These are phyloP conservation scores for Scheffersomyces coipomensis DNA, from an alignment of 805 yeast species.

Conservation along the genomic window DNA sequence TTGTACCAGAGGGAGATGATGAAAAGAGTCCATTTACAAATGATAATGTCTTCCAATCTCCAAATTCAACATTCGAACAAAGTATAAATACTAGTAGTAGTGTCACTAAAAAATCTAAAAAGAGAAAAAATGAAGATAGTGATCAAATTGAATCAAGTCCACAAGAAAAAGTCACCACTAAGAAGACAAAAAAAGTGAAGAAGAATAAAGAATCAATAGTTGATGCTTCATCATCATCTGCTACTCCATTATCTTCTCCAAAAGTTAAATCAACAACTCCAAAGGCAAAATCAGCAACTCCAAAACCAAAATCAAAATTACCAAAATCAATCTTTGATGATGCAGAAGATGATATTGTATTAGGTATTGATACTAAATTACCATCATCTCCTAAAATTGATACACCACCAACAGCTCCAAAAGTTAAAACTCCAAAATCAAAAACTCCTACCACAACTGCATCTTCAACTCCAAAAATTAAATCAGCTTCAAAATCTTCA, in stretches of 20 bases:
- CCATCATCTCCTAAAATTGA: background rate
- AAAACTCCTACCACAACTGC: background rate
- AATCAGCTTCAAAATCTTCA: background rate
- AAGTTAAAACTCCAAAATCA: background rate
- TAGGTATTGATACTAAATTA: background rate
- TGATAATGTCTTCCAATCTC: conserved; percentile 37
- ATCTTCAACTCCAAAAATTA: background rate
- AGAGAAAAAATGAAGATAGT: conserved; percentile 8
- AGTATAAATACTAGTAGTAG: background rate
- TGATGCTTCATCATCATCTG: conserved; percentile 1
- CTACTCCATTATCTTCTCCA: background rate
- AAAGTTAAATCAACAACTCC: background rate
- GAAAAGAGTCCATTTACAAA: conserved; percentile 18
- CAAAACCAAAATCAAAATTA: background rate
- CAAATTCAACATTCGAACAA: conserved; percentile 8
- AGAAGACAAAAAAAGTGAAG: background rate
- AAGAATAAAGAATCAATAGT: conserved; percentile 4
- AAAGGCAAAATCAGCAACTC: background rate
- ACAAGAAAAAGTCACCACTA: background rate
- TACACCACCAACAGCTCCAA: conserved; percentile 2
- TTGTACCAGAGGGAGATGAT: background rate
- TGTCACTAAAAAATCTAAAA: too few species aligned
- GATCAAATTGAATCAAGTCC: background rate
- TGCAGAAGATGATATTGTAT: conserved; percentile 1
- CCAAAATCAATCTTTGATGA: conserved; percentile 7